Percentiles rank a stretch among this genome's conserved stretches.
Evolutionary conservation across 352 stramenopile genomes (phyloP).

Genomic region (Thraustochytrium sp.): DNA sequence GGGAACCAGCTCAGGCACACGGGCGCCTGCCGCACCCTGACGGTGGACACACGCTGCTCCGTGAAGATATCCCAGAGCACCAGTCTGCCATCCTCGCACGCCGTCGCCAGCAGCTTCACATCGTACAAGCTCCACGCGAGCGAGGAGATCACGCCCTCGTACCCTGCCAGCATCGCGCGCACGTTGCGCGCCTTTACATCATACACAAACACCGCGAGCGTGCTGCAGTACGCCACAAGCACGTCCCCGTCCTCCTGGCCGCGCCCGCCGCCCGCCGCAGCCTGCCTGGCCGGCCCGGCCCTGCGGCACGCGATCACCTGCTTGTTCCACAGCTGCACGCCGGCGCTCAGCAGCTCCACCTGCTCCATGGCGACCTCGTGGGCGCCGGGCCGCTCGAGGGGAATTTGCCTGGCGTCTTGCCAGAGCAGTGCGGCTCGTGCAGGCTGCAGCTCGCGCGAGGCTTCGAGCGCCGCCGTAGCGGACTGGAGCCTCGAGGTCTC

Average conservation of each 20-base stretch:
- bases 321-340: conserved; percentile 29
- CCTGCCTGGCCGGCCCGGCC: background rate
- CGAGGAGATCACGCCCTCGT: background rate
- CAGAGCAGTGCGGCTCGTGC: too few species aligned
- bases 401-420: too few species aligned
- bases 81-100: background rate
- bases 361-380: conserved; percentile 39
- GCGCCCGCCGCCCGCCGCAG: background rate
- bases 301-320: background rate
- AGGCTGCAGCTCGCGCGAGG: too few species aligned
- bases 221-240: background rate
- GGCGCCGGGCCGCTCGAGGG: too few species aligned
- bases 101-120: background rate
- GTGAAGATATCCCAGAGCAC: conserved; percentile 3
- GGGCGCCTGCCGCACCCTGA: background rate
- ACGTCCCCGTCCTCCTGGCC: background rate
- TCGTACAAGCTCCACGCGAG: conserved; percentile 23
- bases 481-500: too few species aligned
- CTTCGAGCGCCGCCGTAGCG: too few species aligned
- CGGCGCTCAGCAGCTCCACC: background rate
- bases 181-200: background rate
- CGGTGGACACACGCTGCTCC: background rate
- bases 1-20: background rate
- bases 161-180: background rate
- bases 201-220: conserved; percentile 21